These are phyloP conservation scores for Candida easanensis DNA, from an alignment of 805 yeast species.

Conservation along the genomic window DNA sequence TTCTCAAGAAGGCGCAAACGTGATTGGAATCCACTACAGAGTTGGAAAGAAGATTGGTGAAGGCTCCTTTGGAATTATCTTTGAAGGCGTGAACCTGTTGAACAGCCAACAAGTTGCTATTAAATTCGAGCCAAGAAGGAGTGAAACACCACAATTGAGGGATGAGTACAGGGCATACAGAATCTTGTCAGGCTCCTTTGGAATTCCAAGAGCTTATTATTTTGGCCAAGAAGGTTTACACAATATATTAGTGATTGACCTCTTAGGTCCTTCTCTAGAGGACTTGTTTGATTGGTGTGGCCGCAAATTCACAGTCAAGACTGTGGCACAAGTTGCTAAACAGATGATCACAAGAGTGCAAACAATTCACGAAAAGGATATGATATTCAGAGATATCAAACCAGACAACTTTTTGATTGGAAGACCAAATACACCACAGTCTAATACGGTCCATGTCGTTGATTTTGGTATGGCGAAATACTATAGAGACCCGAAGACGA, in stretches of 20 bases:
- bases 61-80: conserved; percentile 96
- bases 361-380: conserved; percentile 82
- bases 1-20: conserved; percentile 23
- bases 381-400: conserved; percentile 94
- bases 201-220: conserved; percentile 95
- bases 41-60: conserved; percentile 98
- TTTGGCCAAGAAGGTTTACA: conserved; percentile 98
- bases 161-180: conserved; percentile 97
- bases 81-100: conserved; percentile 90
- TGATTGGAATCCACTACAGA: conserved; percentile 92
- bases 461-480: conserved; percentile 99
- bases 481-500: conserved; percentile 94
- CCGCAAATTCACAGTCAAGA: conserved; percentile 79
- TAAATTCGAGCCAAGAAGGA: conserved; percentile 93
- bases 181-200: conserved; percentile 74
- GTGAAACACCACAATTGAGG: conserved; percentile 95
- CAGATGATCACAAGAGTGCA: conserved; percentile 91
- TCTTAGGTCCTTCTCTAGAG: conserved; percentile 93
- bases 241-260: conserved; percentile 89
- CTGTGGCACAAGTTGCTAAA: conserved; percentile 89
- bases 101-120: conserved; percentile 94
- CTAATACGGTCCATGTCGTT: conserved; percentile 82
- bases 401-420: conserved; percentile 97
- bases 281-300: conserved; percentile 99
- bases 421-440: conserved; percentile 78